Conservation (phyloP, 805 yeast species). For the Diddensiella caesifluorescens region DNA sequence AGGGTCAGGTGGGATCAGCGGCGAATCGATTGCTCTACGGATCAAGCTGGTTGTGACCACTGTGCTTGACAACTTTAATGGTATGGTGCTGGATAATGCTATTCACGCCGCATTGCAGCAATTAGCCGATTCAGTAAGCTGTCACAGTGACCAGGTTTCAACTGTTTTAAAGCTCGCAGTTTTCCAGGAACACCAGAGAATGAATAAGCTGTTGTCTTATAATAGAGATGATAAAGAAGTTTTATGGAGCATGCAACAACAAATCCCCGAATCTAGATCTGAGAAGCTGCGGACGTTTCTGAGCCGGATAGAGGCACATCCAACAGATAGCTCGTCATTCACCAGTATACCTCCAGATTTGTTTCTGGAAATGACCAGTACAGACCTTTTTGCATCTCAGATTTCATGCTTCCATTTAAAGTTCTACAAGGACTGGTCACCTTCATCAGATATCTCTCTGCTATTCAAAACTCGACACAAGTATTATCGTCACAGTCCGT, state of each 20-base stretch:
- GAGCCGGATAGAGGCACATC: conserved; percentile 16
- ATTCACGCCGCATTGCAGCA: conserved; percentile 54
- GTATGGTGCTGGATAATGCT: conserved; percentile 61
- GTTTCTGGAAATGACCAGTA: conserved; percentile 48
- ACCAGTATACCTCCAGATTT: conserved; percentile 34
- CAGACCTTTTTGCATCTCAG: conserved; percentile 53
- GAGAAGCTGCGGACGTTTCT: conserved; percentile 22
- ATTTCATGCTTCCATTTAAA: conserved; percentile 62
- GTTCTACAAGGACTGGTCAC: conserved; percentile 69
- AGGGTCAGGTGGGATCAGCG: conserved; percentile 12
- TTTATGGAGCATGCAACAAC: conserved; percentile 23
- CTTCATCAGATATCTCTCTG: conserved; percentile 70
- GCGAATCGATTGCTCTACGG: conserved; percentile 45
- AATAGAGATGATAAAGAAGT: conserved; percentile 20
- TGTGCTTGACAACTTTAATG: conserved; percentile 55
- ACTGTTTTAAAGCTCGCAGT: conserved; percentile 49
- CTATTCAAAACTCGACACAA: conserved; percentile 46
- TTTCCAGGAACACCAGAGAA: conserved; percentile 44
- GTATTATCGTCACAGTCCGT: conserved; percentile 57
- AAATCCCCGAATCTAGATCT: conserved; percentile 17
- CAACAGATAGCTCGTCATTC: not conserved
- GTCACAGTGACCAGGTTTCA: conserved; percentile 48
- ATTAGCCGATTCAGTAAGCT: conserved; percentile 43
- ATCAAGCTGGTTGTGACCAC: conserved; percentile 50
- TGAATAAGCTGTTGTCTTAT: conserved; percentile 37